Evolutionary conservation across 2,329 filamentous ascomycete genomes (phyloP).

Genomic region (Pyricularia grisea): DNA sequence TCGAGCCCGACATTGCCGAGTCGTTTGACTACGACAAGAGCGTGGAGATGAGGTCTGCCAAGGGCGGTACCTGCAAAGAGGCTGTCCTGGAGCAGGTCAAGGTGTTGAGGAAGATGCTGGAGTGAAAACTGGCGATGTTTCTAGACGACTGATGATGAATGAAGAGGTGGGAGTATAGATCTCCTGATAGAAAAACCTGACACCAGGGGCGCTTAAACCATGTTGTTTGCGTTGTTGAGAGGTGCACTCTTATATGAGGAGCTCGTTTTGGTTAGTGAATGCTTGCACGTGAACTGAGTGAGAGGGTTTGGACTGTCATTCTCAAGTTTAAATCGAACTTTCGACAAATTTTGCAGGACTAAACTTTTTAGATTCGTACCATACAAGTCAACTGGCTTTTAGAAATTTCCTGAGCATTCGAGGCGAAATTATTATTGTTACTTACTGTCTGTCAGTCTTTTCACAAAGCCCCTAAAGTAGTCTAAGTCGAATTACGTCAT

Average conservation of each 20-base stretch:
- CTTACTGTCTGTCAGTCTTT: neutral
- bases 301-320: neutral
- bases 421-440: neutral
- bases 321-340: neutral
- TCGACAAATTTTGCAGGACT: neutral
- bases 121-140: neutral
- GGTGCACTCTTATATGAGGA: neutral
- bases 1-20: constrained; percentile 60
- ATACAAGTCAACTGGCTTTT: neutral
- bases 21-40: constrained; percentile 75
- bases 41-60: constrained; percentile 69
- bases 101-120: constrained; percentile 11
- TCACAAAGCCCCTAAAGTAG: neutral
- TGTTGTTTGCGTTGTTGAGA: neutral
- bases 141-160: neutral
- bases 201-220: neutral
- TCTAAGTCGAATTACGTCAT: neutral
- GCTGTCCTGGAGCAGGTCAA: constrained; percentile 15
- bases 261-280: neutral
- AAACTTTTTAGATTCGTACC: neutral
- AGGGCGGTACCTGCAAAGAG: constrained; percentile 67
- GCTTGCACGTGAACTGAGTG: neutral
- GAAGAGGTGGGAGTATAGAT: neutral
- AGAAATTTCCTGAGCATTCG: neutral
- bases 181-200: neutral